Conservation (phyloP, 208 protist species). For the Trypanosoma scelopori region DNA sequence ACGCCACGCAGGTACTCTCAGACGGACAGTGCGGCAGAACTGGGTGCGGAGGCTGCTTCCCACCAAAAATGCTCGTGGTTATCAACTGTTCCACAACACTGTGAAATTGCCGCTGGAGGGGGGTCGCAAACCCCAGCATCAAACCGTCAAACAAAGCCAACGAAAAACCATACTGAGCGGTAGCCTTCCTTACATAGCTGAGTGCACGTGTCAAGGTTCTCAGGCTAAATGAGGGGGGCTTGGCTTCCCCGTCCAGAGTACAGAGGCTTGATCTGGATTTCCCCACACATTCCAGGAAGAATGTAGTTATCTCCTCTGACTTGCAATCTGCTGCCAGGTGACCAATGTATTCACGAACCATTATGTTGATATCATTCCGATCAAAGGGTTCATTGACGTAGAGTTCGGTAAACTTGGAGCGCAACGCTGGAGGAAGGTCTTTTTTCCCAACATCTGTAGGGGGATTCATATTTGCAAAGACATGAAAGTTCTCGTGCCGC, state of each 20-base stretch:
- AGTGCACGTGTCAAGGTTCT: slow-evolving; percentile 97
- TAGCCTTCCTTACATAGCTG: slow-evolving; percentile 89
- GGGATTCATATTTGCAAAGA: slow-evolving; percentile 99
- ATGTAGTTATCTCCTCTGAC: slow-evolving; percentile 93
- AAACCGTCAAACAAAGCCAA: slow-evolving; percentile 96
- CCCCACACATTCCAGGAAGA: slow-evolving; percentile 93
- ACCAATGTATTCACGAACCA: slow-evolving; percentile 92
- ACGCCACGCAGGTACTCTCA: slow-evolving; percentile 68
- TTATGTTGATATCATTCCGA: slow-evolving; percentile 91
- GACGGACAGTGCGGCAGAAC: slow-evolving; percentile 39
- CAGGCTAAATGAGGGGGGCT: slow-evolving; percentile 96
- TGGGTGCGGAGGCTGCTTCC: slow-evolving; percentile 65
- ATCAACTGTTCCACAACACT: slow-evolving; percentile 89
- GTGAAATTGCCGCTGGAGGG: slow-evolving; percentile 91
- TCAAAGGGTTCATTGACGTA: slow-evolving; percentile 97
- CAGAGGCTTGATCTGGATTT: slow-evolving; percentile 86
- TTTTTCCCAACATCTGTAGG: slow-evolving; percentile 99
- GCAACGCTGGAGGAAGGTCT: slow-evolving; percentile 94
- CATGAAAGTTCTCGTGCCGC: slow-evolving; percentile 97
- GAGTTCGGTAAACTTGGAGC: slow-evolving; percentile 98
- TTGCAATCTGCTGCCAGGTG: slow-evolving; percentile 76
- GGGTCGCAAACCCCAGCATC: slow-evolving; percentile 96
- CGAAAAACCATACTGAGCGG: slow-evolving; percentile 93
- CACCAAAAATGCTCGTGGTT: slow-evolving; percentile 81
- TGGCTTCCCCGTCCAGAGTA: slow-evolving; percentile 91